Conservation (phyloP, 768 basidiomycete genomes). For the Hericium rajendrae region DNA sequence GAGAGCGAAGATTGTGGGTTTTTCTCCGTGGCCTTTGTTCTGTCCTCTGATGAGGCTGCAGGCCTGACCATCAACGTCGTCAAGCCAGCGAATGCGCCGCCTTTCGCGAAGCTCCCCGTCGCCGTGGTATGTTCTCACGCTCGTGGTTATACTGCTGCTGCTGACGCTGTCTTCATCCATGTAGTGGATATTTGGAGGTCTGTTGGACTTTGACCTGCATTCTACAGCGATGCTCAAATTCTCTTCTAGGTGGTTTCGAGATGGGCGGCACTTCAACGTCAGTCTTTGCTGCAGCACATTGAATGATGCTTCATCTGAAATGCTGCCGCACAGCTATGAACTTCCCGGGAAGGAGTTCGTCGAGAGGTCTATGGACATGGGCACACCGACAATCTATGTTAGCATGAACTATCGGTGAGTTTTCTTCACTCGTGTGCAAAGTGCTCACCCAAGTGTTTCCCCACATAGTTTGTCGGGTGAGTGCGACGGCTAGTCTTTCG, state of each 20-base stretch:
- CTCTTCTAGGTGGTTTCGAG: conserved; percentile 6
- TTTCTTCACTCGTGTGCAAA: background rate
- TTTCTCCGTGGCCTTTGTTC: background rate
- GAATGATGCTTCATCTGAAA: background rate
- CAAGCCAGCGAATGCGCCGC: background rate
- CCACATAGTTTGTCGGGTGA: conserved; percentile 8
- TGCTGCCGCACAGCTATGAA: background rate
- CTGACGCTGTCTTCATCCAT: background rate
- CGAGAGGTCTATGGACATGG: conserved; percentile 3
- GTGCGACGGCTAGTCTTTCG: too few relatives aligned
- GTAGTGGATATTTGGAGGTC: conserved; percentile 12
- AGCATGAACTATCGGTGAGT: conserved; percentile 14
- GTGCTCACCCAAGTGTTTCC: background rate
- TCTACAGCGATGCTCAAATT: background rate
- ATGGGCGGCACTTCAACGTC: conserved; percentile 12
- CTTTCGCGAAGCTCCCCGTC: conserved; percentile 7
- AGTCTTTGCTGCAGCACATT: background rate
- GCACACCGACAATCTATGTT: conserved; percentile 10
- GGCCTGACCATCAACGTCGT: conserved; percentile 13
- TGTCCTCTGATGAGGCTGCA: background rate
- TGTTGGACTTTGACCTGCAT: too few relatives aligned
- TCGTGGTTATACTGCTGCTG: too few relatives aligned
- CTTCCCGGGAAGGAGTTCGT: background rate
- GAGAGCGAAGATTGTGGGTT: conserved; percentile 12
- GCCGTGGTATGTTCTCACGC: conserved; percentile 3